These are phyloP conservation scores for Suillus spraguei DNA, from an alignment of 768 basidiomycete genomes.

Conservation along the genomic window DNA sequence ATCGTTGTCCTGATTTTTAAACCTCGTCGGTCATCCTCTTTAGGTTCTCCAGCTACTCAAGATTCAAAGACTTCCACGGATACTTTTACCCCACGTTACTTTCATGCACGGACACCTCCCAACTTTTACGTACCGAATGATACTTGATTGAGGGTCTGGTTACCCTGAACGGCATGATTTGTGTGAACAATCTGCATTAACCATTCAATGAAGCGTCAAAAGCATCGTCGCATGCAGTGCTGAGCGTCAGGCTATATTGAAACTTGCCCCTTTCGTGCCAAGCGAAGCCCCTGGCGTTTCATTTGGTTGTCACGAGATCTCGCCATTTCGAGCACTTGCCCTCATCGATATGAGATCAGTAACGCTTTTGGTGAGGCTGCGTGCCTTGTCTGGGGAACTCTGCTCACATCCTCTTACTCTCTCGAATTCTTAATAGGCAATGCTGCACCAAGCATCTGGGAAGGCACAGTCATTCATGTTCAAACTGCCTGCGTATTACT, in stretches of 20 bases:
- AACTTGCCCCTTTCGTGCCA: background rate
- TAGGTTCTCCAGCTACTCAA: slow-evolving; percentile 29
- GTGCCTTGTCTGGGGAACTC: background rate
- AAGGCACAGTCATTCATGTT: background rate
- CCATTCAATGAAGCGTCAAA: background rate
- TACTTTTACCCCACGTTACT: slow-evolving; percentile 31
- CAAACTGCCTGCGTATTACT: background rate
- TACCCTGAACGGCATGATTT: slow-evolving; percentile 3
- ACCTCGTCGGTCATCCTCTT: slow-evolving; percentile 55
- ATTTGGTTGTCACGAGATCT: background rate
- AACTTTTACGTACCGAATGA: slow-evolving; percentile 1
- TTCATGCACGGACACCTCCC: slow-evolving; percentile 35
- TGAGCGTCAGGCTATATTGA: background rate
- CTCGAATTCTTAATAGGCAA: background rate
- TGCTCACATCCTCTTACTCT: background rate
- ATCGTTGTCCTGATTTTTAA: slow-evolving; percentile 92
- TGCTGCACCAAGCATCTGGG: background rate
- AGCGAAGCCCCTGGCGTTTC: background rate
- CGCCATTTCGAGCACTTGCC: slow-evolving; percentile 4
- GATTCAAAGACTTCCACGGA: slow-evolving; percentile 23
- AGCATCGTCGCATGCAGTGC: background rate
- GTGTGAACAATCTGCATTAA: background rate
- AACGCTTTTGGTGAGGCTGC: background rate
- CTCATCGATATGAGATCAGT: slow-evolving; percentile 9
- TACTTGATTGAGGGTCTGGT: slow-evolving; percentile 9